A percentile compares a stretch with the other conserved stretches of the same genome.
phyloP scores from a whole-genome alignment of 257 asterid genomes.

The Solanum medicagineum region DNA sequence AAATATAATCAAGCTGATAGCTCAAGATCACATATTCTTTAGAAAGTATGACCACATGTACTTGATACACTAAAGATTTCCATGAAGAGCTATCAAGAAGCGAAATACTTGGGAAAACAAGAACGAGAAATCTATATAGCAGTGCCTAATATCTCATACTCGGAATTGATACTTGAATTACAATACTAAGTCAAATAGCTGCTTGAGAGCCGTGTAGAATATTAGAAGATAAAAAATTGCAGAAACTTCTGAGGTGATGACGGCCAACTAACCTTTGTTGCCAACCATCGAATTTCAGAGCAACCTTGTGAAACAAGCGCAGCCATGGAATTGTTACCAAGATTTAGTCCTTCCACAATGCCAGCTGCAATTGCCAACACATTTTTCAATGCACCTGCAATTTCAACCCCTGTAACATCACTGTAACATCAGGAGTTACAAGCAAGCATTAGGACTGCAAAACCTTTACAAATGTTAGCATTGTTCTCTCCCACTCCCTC shows the following conservation, averaged over 20 bases:
- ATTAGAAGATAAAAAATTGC: background rate
- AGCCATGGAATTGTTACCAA: slow-evolving; percentile 92
- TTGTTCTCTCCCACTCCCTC: background rate
- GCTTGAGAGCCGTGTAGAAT: background rate
- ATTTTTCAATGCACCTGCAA: slow-evolving; percentile 92
- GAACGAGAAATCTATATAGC: background rate
- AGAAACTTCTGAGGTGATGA: background rate
- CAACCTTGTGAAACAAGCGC: slow-evolving; percentile 95
- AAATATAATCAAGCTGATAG: background rate
- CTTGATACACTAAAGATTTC: background rate
- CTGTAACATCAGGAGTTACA: slow-evolving; percentile 74
- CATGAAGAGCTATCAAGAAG: background rate
- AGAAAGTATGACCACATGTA: background rate
- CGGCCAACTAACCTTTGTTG: slow-evolving; percentile 55
- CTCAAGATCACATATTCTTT: background rate
- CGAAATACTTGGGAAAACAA: background rate
- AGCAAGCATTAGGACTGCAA: background rate
- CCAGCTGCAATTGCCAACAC: slow-evolving; percentile 97
- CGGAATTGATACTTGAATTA: background rate
- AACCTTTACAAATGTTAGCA: background rate
- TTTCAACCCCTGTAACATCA: slow-evolving; percentile 96
- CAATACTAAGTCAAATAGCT: background rate
- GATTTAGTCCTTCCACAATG: slow-evolving; percentile 84
- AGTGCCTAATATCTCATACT: background rate
- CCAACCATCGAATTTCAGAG: slow-evolving; percentile 94